Percentiles rank a stretch among this genome's conserved stretches.
phyloP scores from a whole-genome alignment of 2,329 filamentous ascomycete species.

The Acarospora socialis region DNA sequence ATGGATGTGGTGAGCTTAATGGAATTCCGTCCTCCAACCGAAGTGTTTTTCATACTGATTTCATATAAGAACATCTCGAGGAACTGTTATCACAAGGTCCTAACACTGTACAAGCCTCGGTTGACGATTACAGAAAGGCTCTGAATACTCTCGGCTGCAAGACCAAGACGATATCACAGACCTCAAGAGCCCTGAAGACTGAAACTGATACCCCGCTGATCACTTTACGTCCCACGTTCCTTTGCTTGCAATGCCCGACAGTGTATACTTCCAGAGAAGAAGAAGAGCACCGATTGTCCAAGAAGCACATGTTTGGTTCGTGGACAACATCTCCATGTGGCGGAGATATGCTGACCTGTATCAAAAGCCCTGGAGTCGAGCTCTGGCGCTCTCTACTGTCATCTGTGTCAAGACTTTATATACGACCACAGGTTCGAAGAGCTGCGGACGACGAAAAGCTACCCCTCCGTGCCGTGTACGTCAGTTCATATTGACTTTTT shows the following conservation, averaged over 20 bases:
- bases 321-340: too few species aligned
- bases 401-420: conserved; percentile 68
- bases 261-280: too few species aligned
- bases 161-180: neutral
- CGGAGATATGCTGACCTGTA: too few species aligned
- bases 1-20: neutral
- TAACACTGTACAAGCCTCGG: neutral
- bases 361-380: too few species aligned
- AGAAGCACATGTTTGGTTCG: too few species aligned
- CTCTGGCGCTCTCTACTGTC: conserved; percentile 67
- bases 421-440: conserved; percentile 72
- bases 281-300: too few species aligned
- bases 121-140: neutral
- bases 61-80: neutral
- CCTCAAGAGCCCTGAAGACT: neutral
- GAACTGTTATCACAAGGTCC: neutral
- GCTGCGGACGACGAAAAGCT: conserved; percentile 48
- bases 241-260: conserved; percentile 1
- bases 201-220: neutral
- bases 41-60: neutral
- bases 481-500: too few species aligned
- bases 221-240: neutral
- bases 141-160: neutral
- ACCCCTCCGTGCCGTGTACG: conserved; percentile 6
- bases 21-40: neutral